Base-by-base conservation (phyloP, 2,329 filamentous ascomycete genomes). In the Fusarium sp. region DNA sequence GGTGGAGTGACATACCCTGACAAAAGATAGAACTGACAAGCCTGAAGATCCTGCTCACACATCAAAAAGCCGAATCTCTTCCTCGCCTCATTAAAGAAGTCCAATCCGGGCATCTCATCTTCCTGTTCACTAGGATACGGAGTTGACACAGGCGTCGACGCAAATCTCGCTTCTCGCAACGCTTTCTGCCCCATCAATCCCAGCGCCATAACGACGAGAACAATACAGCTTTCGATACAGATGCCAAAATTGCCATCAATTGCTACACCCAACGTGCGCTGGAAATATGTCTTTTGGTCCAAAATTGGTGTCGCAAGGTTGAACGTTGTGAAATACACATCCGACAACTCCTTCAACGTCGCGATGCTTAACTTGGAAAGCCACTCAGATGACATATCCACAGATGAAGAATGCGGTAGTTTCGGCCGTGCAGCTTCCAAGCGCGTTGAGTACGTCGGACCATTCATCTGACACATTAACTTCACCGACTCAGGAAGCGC, bases 241-340 rank as follows among this genome's bases (percentile, higher is more conserved):
- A 71, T 47, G 0, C 65, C 69, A 41, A 71, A 71, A 11, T 57
- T 69, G 0, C 68, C 69, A 10, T 71, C 69, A 1, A 71, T 71
- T 0, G 69, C 69, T 7, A 59, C 49, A 7, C 68, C 68, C 0
- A 71, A n/a, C 0, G 69, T 71, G 0, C 65, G 69, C 4, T 69
- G 69, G 0, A 71, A 71, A 29, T 71, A 71, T 1, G 65, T 71
- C 56, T 71, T 71, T 1, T 71, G 69, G 3, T 71, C 69, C 6
- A 71, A 9, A 0, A 71, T 71, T 0, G 69, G 69, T 4, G 57
- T 71, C 0, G 68, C 69, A 0, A 71, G 49, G 2, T 71, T 71
- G 0, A 71, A 71, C 0, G 69, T 71, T 0, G 69, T 58, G 8
- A 71, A 71, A 12, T 69, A 71, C 4, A 71, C 49, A 20, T 71